Percentiles rank a stretch among this genome's conserved stretches.
Conservation (phyloP, 2,329 filamentous ascomycete species). For the Aspergillus ustus region DNA sequence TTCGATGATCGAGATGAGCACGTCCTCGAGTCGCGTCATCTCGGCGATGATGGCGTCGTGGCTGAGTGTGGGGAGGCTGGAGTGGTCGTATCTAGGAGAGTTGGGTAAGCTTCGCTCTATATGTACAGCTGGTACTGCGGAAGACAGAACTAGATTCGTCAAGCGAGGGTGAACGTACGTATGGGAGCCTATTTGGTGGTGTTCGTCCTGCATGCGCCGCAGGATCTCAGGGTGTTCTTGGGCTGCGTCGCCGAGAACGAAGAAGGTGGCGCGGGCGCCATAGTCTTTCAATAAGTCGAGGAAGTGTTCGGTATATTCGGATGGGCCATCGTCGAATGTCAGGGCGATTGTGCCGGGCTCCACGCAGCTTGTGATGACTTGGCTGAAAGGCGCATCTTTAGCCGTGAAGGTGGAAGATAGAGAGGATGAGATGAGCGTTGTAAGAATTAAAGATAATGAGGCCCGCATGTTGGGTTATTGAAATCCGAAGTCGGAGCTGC, state of each 20-base stretch:
- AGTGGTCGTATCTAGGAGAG: constrained; percentile 44
- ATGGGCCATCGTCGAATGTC: constrained; percentile 69
- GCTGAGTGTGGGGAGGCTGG: constrained; percentile 40
- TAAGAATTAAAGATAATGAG: background rate
- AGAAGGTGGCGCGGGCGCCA: constrained; percentile 67
- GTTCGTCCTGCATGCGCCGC: constrained; percentile 37
- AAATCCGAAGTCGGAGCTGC: background rate
- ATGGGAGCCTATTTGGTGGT: constrained; percentile 54
- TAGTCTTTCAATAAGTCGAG: constrained; percentile 62
- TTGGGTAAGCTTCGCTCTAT: background rate
- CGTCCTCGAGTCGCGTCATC: constrained; percentile 48
- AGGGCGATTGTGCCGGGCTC: constrained; percentile 63
- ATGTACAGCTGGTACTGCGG: no score
- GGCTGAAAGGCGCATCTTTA: constrained; percentile 43
- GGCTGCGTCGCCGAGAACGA: constrained; percentile 54
- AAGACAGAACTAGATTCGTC: background rate
- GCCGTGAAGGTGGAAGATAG: background rate
- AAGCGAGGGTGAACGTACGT: constrained; percentile 35
- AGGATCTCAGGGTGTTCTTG: constrained; percentile 31
- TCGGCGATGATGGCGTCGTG: constrained; percentile 38
- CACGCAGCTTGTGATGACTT: constrained; percentile 45
- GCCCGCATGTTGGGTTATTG: background rate
- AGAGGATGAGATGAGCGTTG: background rate
- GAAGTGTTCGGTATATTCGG: constrained; percentile 60
- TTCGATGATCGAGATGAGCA: constrained; percentile 46